These are phyloP conservation scores for Aspergillus tanneri DNA, from an alignment of 2,329 filamentous ascomycete species.

Conservation along the genomic window DNA sequence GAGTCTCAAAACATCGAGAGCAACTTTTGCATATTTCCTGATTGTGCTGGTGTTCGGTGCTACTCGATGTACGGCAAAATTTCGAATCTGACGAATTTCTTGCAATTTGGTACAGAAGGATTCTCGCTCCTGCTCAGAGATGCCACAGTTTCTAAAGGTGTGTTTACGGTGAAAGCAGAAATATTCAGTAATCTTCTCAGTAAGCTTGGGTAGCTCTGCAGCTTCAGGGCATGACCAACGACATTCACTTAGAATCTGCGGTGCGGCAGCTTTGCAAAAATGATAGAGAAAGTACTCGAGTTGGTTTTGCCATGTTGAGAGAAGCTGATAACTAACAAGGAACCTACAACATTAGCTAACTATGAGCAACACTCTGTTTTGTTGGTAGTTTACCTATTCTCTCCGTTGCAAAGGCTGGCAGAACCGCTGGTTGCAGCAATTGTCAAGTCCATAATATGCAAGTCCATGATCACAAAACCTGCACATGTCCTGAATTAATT, in stretches of 20 bases:
- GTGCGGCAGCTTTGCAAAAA: background rate
- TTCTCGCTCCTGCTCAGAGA: constrained; percentile 1
- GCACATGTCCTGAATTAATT: too few species aligned
- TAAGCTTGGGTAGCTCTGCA: background rate
- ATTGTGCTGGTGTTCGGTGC: background rate
- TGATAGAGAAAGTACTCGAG: background rate
- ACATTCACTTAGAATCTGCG: constrained; percentile 1
- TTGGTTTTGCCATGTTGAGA: background rate
- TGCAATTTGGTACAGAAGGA: constrained; percentile 1
- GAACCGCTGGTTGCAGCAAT: too few species aligned
- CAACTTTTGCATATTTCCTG: background rate
- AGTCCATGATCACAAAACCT: too few species aligned
- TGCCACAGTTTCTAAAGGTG: background rate
- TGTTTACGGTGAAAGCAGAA: background rate
- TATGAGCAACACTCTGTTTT: too few species aligned
- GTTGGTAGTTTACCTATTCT: too few species aligned
- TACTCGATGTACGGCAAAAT: background rate
- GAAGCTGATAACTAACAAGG: background rate
- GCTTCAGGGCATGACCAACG: background rate
- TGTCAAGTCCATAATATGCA: too few species aligned
- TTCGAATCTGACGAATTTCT: background rate
- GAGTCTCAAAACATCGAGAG: background rate
- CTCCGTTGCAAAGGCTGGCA: too few species aligned
- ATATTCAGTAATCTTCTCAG: constrained; percentile 1
- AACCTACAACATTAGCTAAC: too few species aligned